A percentile compares a stretch with the other conserved stretches of the same genome.
Evolutionary conservation across 768 basidiomycete species (phyloP).

Genomic region (Mycena crocata): DNA sequence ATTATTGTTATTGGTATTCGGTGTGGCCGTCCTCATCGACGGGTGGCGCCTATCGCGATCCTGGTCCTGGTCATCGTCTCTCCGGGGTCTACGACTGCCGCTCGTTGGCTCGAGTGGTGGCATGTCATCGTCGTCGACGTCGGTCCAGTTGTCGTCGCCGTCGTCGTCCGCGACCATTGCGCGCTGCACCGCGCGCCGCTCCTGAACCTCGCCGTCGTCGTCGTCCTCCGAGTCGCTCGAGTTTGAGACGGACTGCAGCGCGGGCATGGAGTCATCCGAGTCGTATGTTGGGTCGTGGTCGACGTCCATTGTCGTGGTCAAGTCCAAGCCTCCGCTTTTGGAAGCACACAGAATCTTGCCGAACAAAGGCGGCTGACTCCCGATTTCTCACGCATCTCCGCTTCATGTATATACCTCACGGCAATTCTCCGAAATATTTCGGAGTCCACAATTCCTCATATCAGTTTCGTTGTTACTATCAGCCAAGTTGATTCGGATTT

Average conservation of each 20-base stretch:
- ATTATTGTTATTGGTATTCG: constrained; percentile 14
- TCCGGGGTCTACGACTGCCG: constrained; percentile 19
- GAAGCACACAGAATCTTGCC: no score
- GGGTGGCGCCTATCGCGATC: constrained; percentile 74
- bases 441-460: no score
- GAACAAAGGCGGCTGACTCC: no score
- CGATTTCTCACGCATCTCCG: no score
- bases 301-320: no score
- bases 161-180: constrained; percentile 38
- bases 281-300: no score
- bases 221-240: constrained; percentile 46
- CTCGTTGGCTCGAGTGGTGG: background rate
- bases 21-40: constrained; percentile 58
- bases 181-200: constrained; percentile 39
- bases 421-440: no score
- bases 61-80: constrained; percentile 65
- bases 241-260: constrained; percentile 51
- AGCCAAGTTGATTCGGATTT: no score
- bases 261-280: constrained; percentile 56
- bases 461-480: no score
- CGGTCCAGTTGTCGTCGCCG: constrained; percentile 41
- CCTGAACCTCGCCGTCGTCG: constrained; percentile 42
- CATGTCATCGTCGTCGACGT: constrained; percentile 44
- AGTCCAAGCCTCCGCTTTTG: no score
- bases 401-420: no score